Evolutionary conservation across 805 yeast species (phyloP).

Genomic region (Saccharomycopsis fermentans): DNA sequence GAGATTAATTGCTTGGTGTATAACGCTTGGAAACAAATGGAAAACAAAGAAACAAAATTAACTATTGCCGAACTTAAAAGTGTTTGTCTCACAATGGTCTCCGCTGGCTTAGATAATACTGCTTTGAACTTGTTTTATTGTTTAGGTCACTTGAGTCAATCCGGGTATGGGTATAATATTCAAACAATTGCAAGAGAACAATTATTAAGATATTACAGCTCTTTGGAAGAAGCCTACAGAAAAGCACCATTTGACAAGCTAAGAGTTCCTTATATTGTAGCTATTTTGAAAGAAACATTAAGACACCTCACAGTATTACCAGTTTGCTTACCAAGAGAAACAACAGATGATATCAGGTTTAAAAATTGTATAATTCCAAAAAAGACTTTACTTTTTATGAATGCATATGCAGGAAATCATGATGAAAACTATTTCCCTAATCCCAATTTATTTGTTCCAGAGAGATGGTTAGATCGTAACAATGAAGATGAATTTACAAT

Average conservation of each 20-base stretch:
- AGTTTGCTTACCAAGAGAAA: constrained; percentile 50
- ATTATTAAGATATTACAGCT: constrained; percentile 29
- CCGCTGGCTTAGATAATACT: constrained; percentile 71
- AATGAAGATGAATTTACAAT: constrained; percentile 4
- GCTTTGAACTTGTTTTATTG: constrained; percentile 54
- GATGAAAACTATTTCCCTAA: constrained; percentile 35
- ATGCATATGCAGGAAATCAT: constrained; percentile 62
- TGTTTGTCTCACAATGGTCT: constrained; percentile 62
- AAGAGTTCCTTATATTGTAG: constrained; percentile 41
- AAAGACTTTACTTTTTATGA: constrained; percentile 51
- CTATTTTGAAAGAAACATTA: constrained; percentile 53
- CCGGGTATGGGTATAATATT: constrained; percentile 27
- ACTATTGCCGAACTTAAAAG: constrained; percentile 39
- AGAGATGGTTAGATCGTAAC: constrained; percentile 36
- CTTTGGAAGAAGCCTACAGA: constrained; percentile 28
- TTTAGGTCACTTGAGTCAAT: constrained; percentile 47
- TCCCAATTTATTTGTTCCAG: constrained; percentile 43
- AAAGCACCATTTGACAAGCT: constrained; percentile 23
- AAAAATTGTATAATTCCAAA: constrained; percentile 38
- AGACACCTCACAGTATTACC: constrained; percentile 60
- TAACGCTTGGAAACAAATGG: constrained; percentile 18
- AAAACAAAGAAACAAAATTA: constrained; percentile 17
- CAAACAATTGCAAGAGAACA: constrained; percentile 37
- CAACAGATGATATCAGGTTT: constrained; percentile 41
- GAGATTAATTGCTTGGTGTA: constrained; percentile 28